Evolutionary conservation across 2,329 filamentous ascomycete species (phyloP).

Genomic region (Penicillium expansum): DNA sequence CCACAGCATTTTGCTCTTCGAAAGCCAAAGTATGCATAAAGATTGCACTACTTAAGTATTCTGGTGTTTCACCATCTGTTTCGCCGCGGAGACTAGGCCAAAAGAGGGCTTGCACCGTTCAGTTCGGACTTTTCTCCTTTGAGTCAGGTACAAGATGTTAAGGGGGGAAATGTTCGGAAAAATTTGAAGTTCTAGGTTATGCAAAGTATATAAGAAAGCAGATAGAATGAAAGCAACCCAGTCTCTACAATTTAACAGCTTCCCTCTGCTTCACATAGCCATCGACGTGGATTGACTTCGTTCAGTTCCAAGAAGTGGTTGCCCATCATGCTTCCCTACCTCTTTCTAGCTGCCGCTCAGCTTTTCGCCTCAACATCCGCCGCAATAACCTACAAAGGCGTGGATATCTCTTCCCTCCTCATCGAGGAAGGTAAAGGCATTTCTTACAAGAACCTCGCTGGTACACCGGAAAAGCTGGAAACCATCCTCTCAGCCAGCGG

Average conservation of each 20-base stretch:
- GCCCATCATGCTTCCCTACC: slow-evolving; percentile 10
- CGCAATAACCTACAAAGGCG: slow-evolving; percentile 62
- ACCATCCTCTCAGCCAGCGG: slow-evolving; percentile 60
- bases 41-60: neutral
- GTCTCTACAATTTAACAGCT: too few species aligned
- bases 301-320: neutral
- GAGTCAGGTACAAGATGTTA: neutral
- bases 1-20: neutral
- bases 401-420: slow-evolving; percentile 67
- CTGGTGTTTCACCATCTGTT: slow-evolving; percentile 6
- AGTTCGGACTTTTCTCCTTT: neutral
- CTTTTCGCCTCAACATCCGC: slow-evolving; percentile 32
- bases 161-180: neutral
- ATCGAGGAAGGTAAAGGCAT: slow-evolving; percentile 62
- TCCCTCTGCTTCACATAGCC: neutral
- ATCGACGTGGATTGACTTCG: neutral
- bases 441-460: slow-evolving; percentile 58
- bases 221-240: neutral
- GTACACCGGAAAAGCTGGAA: slow-evolving; percentile 57
- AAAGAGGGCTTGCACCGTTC: neutral
- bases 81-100: slow-evolving; percentile 9
- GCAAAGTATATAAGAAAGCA: neutral
- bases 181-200: neutral
- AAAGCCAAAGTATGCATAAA: neutral
- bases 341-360: slow-evolving; percentile 16